Evolutionary conservation across 2,329 filamentous ascomycete genomes (phyloP), one percentile per base, ranked within the genome.

Genomic region (Hypoxylon sp.): DNA sequence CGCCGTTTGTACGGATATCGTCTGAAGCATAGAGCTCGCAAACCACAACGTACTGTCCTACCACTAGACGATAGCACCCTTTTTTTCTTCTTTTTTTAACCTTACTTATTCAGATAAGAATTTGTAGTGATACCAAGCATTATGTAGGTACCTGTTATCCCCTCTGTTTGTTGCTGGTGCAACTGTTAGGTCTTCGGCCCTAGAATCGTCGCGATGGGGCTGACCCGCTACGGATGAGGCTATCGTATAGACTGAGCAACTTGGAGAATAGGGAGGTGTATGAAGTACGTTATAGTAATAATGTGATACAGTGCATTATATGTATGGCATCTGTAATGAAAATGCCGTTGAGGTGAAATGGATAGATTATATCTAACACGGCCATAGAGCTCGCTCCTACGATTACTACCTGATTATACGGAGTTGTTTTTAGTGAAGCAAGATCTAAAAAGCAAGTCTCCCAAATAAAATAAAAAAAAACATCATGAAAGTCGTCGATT

Each of bases 21-120:
- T 39, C 35, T 22, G 14, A 11, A 31, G 29, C 8, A n/a, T 13
- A 11, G 19, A 47, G 11, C 33, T 37, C 26, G n/a, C 31, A 37
- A 51, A 58, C 61, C 51, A 61, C 57, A 57, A 63, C 50, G 54
- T 66, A 51, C 44, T 62, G 63, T 66, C 63, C 59, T 62, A 26
- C 63, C 58, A 62, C 58, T 53, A 66, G 63, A 66, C 63, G 58
- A 66, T 59, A 19, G 53, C 57, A 52, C 59, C 47, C 37, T 39
- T 39, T 5, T 5, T n/a, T 22, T 22, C 59, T 39, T 37, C n/a
- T 39, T 5, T 5, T n/a, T 22, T 22, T 22, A 22, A 22, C 19
- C 19, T 22, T 22, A 22, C 19, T 22, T 22, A 22, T 29, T 48
- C 26, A 17, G 17, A 31, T 53, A 26, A 47, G 52, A 52, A 24